Base-by-base conservation (phyloP, 257 asterid genomes). In the Cordia subcordata region DNA sequence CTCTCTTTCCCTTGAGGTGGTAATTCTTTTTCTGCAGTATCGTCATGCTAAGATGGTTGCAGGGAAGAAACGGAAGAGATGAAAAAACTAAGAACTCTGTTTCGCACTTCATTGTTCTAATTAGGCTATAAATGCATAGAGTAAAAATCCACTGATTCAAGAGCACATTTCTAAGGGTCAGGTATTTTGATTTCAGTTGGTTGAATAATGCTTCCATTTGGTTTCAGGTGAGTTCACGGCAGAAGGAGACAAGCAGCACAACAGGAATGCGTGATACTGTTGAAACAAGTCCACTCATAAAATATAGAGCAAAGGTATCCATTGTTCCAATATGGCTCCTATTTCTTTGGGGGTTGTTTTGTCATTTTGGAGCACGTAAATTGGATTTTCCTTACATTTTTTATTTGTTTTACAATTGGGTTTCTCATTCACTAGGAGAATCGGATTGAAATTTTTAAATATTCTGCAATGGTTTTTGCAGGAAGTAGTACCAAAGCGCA, bases 171-270 rank as follows among this genome's bases (percentile, higher is more conserved):
- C 4, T 27, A 27, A 27, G 6, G 35, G 35, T 27, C 6, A 27
- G 6, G 3, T 1, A 6, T 27, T 27, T 27, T 27, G 35, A 27
- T 27, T 27, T 27, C 35, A 1, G 35, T 27, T 27, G 35, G 35
- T 27, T 6, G 6, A 27, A 27, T 27, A 10, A 39, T 38, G 37
- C 12, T 35, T 32, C 0, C 21, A 33, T 42, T 10, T 42, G 47
- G 58, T 63, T 81, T 73, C 88, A 93, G 99, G 99, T 93, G 49
- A 89, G 99, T 73, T 80, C 97, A 63, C 81, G 86, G 64, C 99
- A 93, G 80, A 93, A 93, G 82, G 99, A 93, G 80, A 93, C 97
- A 47, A 93, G 99, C 63, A 93, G 99, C 75, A 93, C 99, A 68
- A 81, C 94, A 38, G 99, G 99, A 57, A 93, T 93, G 97, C 99